Base-by-base conservation (phyloP, 2,329 filamentous ascomycete genomes). In the Dactylellina sp. region DNA sequence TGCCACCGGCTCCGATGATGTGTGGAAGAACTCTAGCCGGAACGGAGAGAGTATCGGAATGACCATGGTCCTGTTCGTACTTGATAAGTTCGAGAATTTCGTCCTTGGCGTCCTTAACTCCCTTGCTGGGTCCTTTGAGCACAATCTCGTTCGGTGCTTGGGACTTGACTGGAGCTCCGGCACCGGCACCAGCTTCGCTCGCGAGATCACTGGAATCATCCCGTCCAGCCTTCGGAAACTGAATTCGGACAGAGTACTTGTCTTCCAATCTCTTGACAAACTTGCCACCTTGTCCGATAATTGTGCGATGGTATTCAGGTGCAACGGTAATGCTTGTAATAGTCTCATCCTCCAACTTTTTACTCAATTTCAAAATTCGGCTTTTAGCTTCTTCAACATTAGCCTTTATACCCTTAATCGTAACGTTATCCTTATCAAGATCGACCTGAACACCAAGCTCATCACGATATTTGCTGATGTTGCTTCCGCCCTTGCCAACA, bases 11-110 rank as follows among this genome's bases (percentile, higher is more conserved):
- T 55, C 95, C 95, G 78, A 99, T 98, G 76, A 99, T 84, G 16
- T 91, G 94, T n/a, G 93, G 93, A 68, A 99, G 85, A 81, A 98
- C 93, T 82, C 89, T 93, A 82, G 95, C 92, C 77, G 96, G 91
- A 35, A 99, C 92, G 11, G 90, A 89, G 12, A 99, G 88, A 11
- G 88, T 90, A 14, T 89, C 91, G 20, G 87, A 89, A 81, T 91
- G 86, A 0, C 92, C 95, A 80, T 93, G 93, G 80, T 98, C 94
- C 81, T 92, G 89, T 49, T 94, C 87, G 82, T 93, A 99, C 81
- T 97, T 92, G 79, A 95, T 86, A 55, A 98, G 85, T 75, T 89
- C 93, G 76, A 94, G 87, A 25, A 99, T 89, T 83, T 99, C 95
- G 60, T 97, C 93, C 56, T 93, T 89, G 60, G 94, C 93, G 78